A percentile compares a stretch with the other conserved stretches of the same genome.
Evolutionary conservation across 495 filamentous ascomycete genomes (phyloP).

Genomic region (Bathelium albidoporum): DNA sequence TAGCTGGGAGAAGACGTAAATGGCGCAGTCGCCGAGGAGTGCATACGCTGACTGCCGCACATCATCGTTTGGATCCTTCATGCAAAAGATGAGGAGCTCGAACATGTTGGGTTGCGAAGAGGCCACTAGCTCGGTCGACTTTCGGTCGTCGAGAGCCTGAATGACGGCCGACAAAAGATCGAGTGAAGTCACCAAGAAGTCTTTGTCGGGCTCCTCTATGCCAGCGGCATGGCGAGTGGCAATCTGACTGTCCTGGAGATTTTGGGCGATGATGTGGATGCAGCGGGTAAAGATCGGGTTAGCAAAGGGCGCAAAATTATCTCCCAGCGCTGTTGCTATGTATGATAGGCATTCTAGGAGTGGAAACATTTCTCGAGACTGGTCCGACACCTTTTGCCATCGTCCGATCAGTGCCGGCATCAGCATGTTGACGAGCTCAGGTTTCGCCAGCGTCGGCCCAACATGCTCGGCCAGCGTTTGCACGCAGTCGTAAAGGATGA

Average conservation of each 20-base stretch:
- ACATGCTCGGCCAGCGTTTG: slow-evolving; percentile 94
- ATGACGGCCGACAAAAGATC: slow-evolving; percentile 91
- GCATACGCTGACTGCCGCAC: slow-evolving; percentile 95
- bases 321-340: slow-evolving; percentile 75
- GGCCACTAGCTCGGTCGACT: slow-evolving; percentile 64
- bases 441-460: slow-evolving; percentile 62
- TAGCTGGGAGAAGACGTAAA: slow-evolving; percentile 82
- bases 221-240: slow-evolving; percentile 50
- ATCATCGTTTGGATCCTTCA: slow-evolving; percentile 86
- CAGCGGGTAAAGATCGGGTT: slow-evolving; percentile 75
- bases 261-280: slow-evolving; percentile 80
- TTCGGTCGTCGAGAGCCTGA: slow-evolving; percentile 69
- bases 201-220: slow-evolving; percentile 82
- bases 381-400: slow-evolving; percentile 78
- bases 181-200: slow-evolving; percentile 92
- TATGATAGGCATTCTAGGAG: slow-evolving; percentile 92
- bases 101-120: slow-evolving; percentile 75
- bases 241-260: slow-evolving; percentile 64
- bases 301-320: slow-evolving; percentile 74
- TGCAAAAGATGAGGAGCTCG: slow-evolving; percentile 78
- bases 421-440: slow-evolving; percentile 67
- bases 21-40: slow-evolving; percentile 89
- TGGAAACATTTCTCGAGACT: slow-evolving; percentile 89
- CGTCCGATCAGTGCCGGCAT: slow-evolving; percentile 91
- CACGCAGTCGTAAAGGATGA: slow-evolving; percentile 96